A percentile compares a stretch with the other conserved stretches of the same genome.
phyloP scores from a whole-genome alignment of 1,284 basidiomycete genomes.

The Somion occarium region DNA sequence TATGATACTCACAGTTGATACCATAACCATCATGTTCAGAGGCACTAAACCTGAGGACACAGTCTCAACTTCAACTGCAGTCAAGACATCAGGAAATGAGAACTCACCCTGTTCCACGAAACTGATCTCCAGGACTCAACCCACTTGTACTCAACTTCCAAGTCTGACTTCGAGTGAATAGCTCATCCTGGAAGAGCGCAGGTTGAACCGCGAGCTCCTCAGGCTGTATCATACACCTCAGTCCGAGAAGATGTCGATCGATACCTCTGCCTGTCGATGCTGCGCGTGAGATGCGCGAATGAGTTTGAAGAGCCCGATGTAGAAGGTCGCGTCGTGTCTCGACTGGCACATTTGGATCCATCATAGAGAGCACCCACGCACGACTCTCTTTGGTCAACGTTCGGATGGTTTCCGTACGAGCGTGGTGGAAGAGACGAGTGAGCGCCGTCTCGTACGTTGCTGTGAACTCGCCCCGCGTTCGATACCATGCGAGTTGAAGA shows the following conservation, averaged over 20 bases:
- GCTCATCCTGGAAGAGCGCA: conserved; percentile 71
- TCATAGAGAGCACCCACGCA: conserved; percentile 78
- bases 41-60: conserved; percentile 61
- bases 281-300: conserved; percentile 73
- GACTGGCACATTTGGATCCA: conserved; percentile 48
- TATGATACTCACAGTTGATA: conserved; percentile 72
- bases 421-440: conserved; percentile 87
- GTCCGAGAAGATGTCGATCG: conserved; percentile 89
- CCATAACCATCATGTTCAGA: conserved; percentile 84
- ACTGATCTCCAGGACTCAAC: conserved; percentile 81
- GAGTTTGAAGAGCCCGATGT: conserved; percentile 66
- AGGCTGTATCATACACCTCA: conserved; percentile 61
- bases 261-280: conserved; percentile 84
- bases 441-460: conserved; percentile 96
- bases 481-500: conserved; percentile 90
- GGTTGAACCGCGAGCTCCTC: conserved; percentile 34
- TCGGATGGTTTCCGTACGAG: conserved; percentile 91
- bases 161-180: conserved; percentile 75
- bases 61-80: neutral
- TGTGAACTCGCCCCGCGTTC: conserved; percentile 72
- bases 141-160: conserved; percentile 96
- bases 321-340: conserved; percentile 51
- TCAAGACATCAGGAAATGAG: conserved; percentile 11
- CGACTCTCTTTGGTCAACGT: conserved; percentile 76
- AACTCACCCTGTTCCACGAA: conserved; percentile 84